phyloP scores from a whole-genome alignment of 176 grass and related monocot genomes.

The Aegilops umbellulata region DNA sequence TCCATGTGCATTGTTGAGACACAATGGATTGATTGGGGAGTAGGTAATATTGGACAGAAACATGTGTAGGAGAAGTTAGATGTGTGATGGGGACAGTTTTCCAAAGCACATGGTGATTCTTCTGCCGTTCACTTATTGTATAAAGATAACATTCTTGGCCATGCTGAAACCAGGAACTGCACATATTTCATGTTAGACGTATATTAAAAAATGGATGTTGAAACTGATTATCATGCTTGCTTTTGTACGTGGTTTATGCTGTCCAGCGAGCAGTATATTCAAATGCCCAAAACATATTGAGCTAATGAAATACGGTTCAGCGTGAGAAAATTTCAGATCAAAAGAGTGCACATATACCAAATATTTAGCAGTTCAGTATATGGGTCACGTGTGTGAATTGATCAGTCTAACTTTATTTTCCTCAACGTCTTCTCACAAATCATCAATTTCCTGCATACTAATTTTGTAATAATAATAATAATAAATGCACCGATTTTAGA shows the following conservation, averaged over 20 bases:
- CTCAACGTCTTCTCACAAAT: neutral
- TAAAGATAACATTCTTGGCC: neutral
- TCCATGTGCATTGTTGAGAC: conserved; percentile 16
- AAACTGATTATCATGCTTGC: too few relatives aligned
- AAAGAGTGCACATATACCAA: neutral
- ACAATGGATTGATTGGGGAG: conserved; percentile 35
- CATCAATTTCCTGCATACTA: neutral
- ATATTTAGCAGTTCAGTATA: neutral
- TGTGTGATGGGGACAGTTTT: conserved; percentile 50
- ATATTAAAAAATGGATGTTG: too few relatives aligned
- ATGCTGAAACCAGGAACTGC: neutral
- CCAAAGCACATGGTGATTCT: neutral
- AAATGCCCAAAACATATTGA: neutral
- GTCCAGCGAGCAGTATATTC: neutral
- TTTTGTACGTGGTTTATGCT: too few relatives aligned
- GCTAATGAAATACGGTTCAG: too few relatives aligned
- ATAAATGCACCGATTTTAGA: neutral
- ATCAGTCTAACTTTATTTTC: neutral
- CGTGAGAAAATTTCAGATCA: neutral
- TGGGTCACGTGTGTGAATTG: neutral
- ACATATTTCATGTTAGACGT: neutral
- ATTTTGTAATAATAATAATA: too few relatives aligned
- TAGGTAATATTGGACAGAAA: conserved; percentile 54
- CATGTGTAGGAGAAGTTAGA: conserved; percentile 48
- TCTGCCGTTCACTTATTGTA: too few relatives aligned